Conservation (phyloP, 2,329 filamentous ascomycete species). For the Venturiaceae sp. region DNA sequence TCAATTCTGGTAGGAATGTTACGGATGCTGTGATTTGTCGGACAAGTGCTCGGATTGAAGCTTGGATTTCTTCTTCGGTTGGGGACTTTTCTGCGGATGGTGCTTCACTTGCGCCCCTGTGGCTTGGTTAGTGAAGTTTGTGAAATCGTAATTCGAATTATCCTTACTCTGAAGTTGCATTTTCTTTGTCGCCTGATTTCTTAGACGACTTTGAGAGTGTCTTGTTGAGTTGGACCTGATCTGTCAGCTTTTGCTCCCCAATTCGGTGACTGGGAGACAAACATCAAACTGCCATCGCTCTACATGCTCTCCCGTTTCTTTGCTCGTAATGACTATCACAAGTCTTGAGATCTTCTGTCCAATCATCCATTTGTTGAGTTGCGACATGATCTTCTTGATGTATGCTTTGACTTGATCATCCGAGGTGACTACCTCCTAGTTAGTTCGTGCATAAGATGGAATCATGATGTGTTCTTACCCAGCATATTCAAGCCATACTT, state of each 20-base stretch:
- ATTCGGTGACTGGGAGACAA: slow-evolving; percentile 11
- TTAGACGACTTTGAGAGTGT: slow-evolving; percentile 39
- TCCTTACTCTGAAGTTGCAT: slow-evolving; percentile 47
- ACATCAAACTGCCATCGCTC: slow-evolving; percentile 99
- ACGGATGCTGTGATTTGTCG: slow-evolving; percentile 96
- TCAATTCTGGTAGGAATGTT: slow-evolving; percentile 88
- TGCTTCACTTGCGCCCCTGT: not conserved
- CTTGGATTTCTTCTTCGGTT: slow-evolving; percentile 86
- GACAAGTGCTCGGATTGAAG: slow-evolving; percentile 94
- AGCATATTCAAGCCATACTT: slow-evolving; percentile 99
- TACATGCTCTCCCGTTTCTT: slow-evolving; percentile 91
- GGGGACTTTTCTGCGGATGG: slow-evolving; percentile 20
- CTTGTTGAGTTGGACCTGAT: slow-evolving; percentile 49
- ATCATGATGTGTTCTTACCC: too few species aligned
- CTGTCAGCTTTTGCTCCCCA: slow-evolving; percentile 13
- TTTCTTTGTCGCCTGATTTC: slow-evolving; percentile 57
- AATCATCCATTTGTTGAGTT: slow-evolving; percentile 96
- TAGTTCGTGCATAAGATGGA: too few species aligned
- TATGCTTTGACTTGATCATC: slow-evolving; percentile 99
- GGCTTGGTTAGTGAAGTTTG: not conserved
- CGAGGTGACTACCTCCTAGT: slow-evolving; percentile 57
- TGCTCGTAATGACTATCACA: slow-evolving; percentile 92
- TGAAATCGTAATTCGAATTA: slow-evolving; percentile 3
- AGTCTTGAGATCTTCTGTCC: slow-evolving; percentile 95
- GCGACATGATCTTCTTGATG: slow-evolving; percentile 98